Conservation (phyloP, 441 rosid genomes). For the Adansonia grandidieri region DNA sequence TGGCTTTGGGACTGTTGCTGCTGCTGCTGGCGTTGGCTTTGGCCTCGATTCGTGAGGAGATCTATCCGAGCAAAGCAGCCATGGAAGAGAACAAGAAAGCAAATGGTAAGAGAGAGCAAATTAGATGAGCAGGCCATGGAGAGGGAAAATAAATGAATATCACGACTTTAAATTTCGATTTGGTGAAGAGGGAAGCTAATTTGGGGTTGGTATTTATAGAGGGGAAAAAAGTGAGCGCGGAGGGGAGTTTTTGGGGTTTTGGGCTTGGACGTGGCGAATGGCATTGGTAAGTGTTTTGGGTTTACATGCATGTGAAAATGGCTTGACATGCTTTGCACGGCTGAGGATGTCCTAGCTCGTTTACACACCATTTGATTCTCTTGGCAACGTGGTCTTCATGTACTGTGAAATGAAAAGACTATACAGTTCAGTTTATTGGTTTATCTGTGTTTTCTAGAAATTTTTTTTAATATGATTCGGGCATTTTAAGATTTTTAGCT, state of each 20-base stretch:
- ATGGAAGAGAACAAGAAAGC: constrained; percentile 20
- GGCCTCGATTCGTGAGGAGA: background rate
- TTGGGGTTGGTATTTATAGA: constrained; percentile 31
- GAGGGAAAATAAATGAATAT: no score
- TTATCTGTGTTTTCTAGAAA: background rate
- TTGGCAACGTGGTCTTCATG: constrained; percentile 8
- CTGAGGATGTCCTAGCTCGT: constrained; percentile 3
- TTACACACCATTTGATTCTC: constrained; percentile 17
- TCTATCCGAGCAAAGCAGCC: constrained; percentile 12
- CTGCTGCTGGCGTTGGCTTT: background rate
- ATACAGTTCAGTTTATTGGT: background rate
- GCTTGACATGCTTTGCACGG: constrained; percentile 13
- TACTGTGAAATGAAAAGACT: background rate
- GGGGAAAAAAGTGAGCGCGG: background rate
- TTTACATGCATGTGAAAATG: constrained; percentile 15
- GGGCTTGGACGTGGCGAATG: constrained; percentile 32
- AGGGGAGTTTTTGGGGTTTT: background rate
- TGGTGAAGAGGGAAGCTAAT: background rate
- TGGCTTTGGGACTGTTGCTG: background rate
- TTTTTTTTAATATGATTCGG: no score
- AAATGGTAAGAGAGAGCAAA: background rate
- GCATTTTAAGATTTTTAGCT: no score
- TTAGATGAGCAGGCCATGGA: constrained; percentile 11
- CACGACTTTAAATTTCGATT: background rate
- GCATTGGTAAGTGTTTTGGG: background rate